Conservation (phyloP, 2,329 filamentous ascomycete genomes). For the Sclerotinia minor region DNA sequence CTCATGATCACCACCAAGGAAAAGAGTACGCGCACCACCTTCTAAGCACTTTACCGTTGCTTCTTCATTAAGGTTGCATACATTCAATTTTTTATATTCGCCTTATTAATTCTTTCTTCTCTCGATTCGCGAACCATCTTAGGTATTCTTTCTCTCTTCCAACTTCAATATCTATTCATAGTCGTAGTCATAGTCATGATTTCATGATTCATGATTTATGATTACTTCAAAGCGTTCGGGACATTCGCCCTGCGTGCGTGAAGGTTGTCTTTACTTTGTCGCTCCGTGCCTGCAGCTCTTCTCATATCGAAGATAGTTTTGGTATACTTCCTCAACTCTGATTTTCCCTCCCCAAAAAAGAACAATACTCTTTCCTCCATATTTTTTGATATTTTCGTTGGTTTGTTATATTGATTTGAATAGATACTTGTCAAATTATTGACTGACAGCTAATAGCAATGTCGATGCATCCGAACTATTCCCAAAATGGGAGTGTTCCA, state of each 20-base stretch:
- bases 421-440: constrained; percentile 3
- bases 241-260: constrained; percentile 12
- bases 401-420: constrained; percentile 29
- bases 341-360: constrained; percentile 15
- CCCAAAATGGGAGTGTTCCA: constrained; percentile 30
- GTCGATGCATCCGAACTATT: constrained; percentile 35
- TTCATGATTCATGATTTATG: neutral
- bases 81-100: neutral
- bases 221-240: neutral
- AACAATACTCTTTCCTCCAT: constrained; percentile 22
- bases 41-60: neutral
- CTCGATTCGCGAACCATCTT: neutral
- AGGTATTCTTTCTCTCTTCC: neutral
- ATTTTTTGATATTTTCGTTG: constrained; percentile 24
- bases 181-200: neutral
- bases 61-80: neutral
- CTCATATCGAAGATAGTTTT: constrained; percentile 28
- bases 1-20: neutral
- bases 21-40: constrained; percentile 3
- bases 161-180: neutral
- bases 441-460: constrained; percentile 34
- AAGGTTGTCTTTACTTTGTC: neutral
- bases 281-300: constrained; percentile 24
- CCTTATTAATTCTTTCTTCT: neutral
- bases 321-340: constrained; percentile 17